phyloP scores from a whole-genome alignment of 768 basidiomycete species.

The Boletus tomentosulus region DNA sequence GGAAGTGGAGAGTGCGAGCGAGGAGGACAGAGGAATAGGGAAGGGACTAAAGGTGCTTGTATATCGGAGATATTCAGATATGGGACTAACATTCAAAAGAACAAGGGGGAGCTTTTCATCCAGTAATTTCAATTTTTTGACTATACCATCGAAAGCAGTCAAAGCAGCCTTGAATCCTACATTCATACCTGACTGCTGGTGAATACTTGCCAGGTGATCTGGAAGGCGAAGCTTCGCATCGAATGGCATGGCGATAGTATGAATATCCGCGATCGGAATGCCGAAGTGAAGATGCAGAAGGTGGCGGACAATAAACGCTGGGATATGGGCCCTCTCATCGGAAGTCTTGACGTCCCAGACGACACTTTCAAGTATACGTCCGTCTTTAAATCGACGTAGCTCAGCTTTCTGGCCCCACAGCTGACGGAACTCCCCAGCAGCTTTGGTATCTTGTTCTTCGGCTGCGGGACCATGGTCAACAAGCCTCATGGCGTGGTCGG shows the following conservation, averaged over 20 bases:
- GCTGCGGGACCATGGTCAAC: constrained; percentile 90
- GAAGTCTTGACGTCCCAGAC: constrained; percentile 87
- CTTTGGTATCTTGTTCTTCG: constrained; percentile 50
- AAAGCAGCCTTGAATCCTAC: constrained; percentile 73
- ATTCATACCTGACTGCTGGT: constrained; percentile 31
- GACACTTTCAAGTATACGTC: constrained; percentile 87
- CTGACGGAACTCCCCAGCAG: constrained; percentile 61
- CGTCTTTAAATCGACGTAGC: constrained; percentile 93
- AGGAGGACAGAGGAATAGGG: constrained; percentile 54
- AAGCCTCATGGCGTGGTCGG: constrained; percentile 70
- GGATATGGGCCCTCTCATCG: constrained; percentile 79
- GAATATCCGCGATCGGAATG: constrained; percentile 48
- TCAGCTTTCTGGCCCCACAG: constrained; percentile 95
- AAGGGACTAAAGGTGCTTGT: constrained; percentile 80
- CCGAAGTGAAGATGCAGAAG: constrained; percentile 74
- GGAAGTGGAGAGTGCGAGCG: constrained; percentile 48
- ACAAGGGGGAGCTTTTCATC: constrained; percentile 72
- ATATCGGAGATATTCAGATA: constrained; percentile 74
- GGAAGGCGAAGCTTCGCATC: constrained; percentile 60
- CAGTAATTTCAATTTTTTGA: constrained; percentile 69
- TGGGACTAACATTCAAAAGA: constrained; percentile 70
- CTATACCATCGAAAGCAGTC: constrained; percentile 73
- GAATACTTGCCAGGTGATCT: constrained; percentile 42
- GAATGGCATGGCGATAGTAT: constrained; percentile 55
- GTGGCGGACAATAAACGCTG: constrained; percentile 67